Evolutionary conservation across 805 yeast genomes (phyloP).

Genomic region (Suhomyces vadensis): DNA sequence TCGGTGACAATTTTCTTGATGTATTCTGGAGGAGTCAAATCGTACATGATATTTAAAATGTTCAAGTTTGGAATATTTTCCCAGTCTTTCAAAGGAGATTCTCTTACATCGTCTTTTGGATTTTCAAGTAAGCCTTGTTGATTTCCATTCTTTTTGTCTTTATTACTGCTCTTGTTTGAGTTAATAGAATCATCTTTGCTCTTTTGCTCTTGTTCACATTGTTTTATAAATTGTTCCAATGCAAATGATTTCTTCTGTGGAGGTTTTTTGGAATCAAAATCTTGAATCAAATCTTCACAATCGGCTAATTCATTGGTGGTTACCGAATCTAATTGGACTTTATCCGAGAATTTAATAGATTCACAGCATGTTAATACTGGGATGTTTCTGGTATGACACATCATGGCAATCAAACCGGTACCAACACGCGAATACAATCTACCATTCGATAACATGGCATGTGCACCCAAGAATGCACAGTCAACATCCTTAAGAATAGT

Average conservation of each 20-base stretch:
- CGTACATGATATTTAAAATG: conserved; percentile 84
- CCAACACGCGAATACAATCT: conserved; percentile 92
- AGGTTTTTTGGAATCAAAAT: conserved; percentile 50
- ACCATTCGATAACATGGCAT: conserved; percentile 95
- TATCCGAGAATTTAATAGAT: conserved; percentile 88
- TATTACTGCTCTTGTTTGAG: conserved; percentile 24
- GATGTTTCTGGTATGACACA: conserved; percentile 81
- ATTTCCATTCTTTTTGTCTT: conserved; percentile 15
- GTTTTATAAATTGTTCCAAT: conserved; percentile 58
- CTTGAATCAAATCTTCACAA: conserved; percentile 63
- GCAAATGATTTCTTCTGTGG: conserved; percentile 61
- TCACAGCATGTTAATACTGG: conserved; percentile 97
- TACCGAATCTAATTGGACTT: conserved; percentile 95
- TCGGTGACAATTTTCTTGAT: conserved; percentile 95
- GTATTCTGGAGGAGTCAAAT: conserved; percentile 89
- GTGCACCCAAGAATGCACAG: conserved; percentile 92
- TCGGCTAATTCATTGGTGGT: conserved; percentile 90
- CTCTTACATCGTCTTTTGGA: conserved; percentile 22
- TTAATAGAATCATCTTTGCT: conserved; percentile 18
- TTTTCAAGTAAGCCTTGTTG: conserved; percentile 11
- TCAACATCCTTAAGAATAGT: conserved; percentile 85
- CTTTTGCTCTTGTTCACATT: conserved; percentile 33
- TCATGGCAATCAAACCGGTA: conserved; percentile 89
- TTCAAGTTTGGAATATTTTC: conserved; percentile 61
- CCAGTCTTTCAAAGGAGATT: conserved; percentile 61